phyloP scores from a whole-genome alignment of 192 early-diverging fungal genomes.

The Coemansia sp. region DNA sequence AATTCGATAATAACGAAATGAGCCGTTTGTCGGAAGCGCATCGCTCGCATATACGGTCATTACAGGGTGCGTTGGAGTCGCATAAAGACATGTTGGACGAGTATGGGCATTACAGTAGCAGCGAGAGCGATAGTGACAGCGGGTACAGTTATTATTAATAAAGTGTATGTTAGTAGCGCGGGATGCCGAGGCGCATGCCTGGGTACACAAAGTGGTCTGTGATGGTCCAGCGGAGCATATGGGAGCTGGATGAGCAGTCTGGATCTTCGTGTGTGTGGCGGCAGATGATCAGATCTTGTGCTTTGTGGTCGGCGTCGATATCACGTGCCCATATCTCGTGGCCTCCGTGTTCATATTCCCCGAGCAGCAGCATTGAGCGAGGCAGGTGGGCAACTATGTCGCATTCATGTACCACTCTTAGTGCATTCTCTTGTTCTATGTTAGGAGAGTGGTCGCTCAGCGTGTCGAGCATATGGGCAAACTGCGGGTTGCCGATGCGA shows the following conservation, averaged over 20 bases:
- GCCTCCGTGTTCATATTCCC: constrained; percentile 27
- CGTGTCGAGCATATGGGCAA: constrained; percentile 8
- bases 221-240: constrained; percentile 26
- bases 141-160: neutral
- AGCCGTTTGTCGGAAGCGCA: neutral
- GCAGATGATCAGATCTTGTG: constrained; percentile 11
- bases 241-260: constrained; percentile 17
- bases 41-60: neutral
- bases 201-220: constrained; percentile 40
- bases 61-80: neutral
- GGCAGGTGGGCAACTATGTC: constrained; percentile 40
- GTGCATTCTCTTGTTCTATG: neutral
- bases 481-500: constrained; percentile 31
- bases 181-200: constrained; percentile 17
- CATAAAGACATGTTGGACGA: neutral
- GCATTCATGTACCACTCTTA: constrained; percentile 30
- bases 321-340: constrained; percentile 35
- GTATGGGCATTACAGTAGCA: no score
- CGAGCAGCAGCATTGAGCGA: neutral
- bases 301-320: neutral
- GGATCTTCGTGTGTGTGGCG: neutral
- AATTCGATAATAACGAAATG: neutral
- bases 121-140: no score
- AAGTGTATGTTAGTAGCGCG: neutral
- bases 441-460: no score